Percentiles rank a stretch among this genome's conserved stretches.
These are phyloP conservation scores for Myotisia sp. DNA, from an alignment of 2,329 filamentous ascomycete genomes.

Conservation along the genomic window DNA sequence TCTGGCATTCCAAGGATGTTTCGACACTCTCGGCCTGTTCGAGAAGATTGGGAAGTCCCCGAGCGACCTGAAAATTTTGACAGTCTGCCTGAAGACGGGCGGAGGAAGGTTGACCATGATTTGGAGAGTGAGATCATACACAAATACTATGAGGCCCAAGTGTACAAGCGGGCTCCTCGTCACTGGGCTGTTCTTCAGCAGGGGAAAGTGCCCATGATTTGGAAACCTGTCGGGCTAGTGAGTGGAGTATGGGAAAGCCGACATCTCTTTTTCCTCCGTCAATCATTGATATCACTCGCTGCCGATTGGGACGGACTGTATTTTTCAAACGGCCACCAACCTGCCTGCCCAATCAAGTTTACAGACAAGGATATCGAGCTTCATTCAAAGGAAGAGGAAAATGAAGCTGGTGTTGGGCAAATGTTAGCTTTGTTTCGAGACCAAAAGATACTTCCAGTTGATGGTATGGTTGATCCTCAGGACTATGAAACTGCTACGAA, in stretches of 20 bases:
- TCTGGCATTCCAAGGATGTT: constrained; percentile 19
- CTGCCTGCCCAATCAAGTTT: constrained; percentile 8
- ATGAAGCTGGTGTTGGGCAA: constrained; percentile 18
- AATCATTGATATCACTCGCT: constrained; percentile 10
- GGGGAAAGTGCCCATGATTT: constrained; percentile 11
- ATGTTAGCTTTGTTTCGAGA: constrained; percentile 11
- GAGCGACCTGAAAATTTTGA: constrained; percentile 19
- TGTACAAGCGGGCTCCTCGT: constrained; percentile 17
- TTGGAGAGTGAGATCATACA: constrained; percentile 22
- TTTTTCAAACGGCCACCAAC: too few relatives aligned
- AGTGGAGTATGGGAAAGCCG: constrained; percentile 20
- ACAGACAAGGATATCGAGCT: constrained; percentile 9
- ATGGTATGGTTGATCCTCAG: constrained; percentile 2
- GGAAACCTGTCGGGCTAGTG: constrained; percentile 22
- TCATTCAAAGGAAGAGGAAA: constrained; percentile 20
- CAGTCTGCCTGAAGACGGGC: constrained; percentile 14
- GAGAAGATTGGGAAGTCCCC: constrained; percentile 20
- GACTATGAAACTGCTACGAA: constrained; percentile 1
- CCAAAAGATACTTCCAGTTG: background rate
- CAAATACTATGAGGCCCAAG: constrained; percentile 24
- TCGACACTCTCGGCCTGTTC: constrained; percentile 17
- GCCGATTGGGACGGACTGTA: constrained; percentile 16
- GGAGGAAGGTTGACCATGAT: constrained; percentile 17
- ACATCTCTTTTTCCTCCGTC: constrained; percentile 22
- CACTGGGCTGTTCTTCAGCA: constrained; percentile 19